phyloP scores from a whole-genome alignment of 306 rosid species.

The Lathyrus tuberosus region DNA sequence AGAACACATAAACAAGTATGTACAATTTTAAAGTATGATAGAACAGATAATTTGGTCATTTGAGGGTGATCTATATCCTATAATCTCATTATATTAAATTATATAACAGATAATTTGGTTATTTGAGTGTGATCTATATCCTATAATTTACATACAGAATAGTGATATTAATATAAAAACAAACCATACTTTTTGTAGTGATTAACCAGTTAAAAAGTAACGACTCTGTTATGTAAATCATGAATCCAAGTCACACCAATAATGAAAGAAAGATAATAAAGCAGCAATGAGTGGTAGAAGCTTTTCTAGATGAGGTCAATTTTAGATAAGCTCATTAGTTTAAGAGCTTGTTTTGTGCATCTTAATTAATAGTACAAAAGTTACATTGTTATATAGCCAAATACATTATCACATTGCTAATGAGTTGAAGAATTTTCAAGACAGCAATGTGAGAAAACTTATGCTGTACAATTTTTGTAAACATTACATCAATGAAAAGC shows the following conservation, averaged over 20 bases:
- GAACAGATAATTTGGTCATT: background rate
- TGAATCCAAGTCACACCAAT: background rate
- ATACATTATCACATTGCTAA: constrained; percentile 18
- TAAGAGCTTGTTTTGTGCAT: constrained; percentile 24
- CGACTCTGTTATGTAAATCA: too few species aligned
- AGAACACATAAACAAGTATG: background rate
- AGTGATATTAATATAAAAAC: background rate
- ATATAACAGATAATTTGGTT: too few species aligned
- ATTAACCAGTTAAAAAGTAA: background rate
- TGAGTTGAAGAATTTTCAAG: constrained; percentile 29
- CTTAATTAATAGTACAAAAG: constrained; percentile 35
- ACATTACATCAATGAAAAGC: constrained; percentile 44
- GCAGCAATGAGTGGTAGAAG: background rate
- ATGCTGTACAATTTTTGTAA: constrained; percentile 59
- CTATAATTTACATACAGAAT: too few species aligned
- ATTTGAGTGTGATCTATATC: too few species aligned
- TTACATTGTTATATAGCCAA: constrained; percentile 17
- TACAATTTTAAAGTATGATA: background rate
- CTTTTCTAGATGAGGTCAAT: constrained; percentile 1
- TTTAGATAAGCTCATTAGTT: constrained; percentile 32
- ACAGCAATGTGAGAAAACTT: constrained; percentile 38
- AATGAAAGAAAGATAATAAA: background rate
- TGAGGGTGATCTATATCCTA: background rate
- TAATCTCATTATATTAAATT: background rate
- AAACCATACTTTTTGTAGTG: background rate